Conservation (phyloP, 2,329 filamentous ascomycete species). For the Sphaerulina musiva region DNA sequence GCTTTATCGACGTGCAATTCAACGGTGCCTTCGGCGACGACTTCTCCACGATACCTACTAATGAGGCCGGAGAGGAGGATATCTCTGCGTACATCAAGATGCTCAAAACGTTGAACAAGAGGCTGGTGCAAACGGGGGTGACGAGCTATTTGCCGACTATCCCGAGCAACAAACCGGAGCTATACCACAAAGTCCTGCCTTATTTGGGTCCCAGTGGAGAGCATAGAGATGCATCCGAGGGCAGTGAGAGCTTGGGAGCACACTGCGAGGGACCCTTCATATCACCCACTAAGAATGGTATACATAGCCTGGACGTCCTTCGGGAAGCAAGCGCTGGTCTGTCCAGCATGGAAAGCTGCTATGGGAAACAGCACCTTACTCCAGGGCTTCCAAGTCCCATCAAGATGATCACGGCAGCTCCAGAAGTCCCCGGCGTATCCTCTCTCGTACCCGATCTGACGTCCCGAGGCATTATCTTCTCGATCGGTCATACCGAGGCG, state of each 20-base stretch:
- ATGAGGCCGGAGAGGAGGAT: conserved; percentile 16
- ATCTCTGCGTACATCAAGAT: conserved; percentile 64
- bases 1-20: conserved; percentile 84
- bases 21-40: conserved; percentile 93
- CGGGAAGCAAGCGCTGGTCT: conserved; percentile 55
- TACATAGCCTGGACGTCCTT: conserved; percentile 71
- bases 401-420: conserved; percentile 79
- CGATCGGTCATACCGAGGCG: conserved; percentile 51
- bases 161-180: conserved; percentile 69
- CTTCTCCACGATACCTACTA: conserved; percentile 65
- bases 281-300: conserved; percentile 73
- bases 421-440: conserved; percentile 62
- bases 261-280: conserved; percentile 91
- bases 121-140: conserved; percentile 70
- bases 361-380: conserved; percentile 63
- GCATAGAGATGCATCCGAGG: conserved; percentile 55
- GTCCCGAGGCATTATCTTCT: conserved; percentile 62
- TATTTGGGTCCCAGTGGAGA: conserved; percentile 66
- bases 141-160: conserved; percentile 84
- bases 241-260: conserved; percentile 80
- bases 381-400: conserved; percentile 43
- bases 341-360: conserved; percentile 61
- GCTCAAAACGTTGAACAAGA: conserved; percentile 63
- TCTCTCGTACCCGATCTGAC: conserved; percentile 61
- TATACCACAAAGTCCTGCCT: conserved; percentile 76